Evolutionary conservation across 78 protist species (phyloP), one percentile per base, ranked within the genome.

Genomic region (Tieghemostelium lacteum): DNA sequence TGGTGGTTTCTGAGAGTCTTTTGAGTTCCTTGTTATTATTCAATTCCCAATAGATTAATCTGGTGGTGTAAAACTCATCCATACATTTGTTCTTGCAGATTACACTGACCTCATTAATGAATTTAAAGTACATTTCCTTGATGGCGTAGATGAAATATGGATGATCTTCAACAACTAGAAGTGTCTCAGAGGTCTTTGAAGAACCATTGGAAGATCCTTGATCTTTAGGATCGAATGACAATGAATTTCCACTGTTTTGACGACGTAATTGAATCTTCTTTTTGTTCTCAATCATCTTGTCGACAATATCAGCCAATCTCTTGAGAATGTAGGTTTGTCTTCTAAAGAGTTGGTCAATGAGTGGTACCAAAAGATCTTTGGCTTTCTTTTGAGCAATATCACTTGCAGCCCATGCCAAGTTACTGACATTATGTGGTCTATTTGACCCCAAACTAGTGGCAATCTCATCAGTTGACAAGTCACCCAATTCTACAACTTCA

Each of bases 61-160:
- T 87, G n/a, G 95, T 93, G 20, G 83, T 73, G 63, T 73, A 75
- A 28, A 93, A 93, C 52, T 93, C 95, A 67, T 93, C 95, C 62
- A 86, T 61, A 72, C 95, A 93, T 50, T 93, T 93, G 31, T 55
- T 70, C 50, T 73, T 85, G 50, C 94, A 85, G 8, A 52, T 39
- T 26, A 37, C 60, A 8, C 77, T 88, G 24, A 76, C 29, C 22
- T 75, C 77, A 19, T 93, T 93, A 24, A 93, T 86, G 39, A 86
- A 93, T 42, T 75, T 83, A 52, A 86, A 85, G 87, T 85, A 86
- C 88, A 92, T 74, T 70, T 91, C 89, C 26, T 73, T 91, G 42
- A 91, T 75, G 26, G 57, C 26, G 40, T 91, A 55, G 28, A 58
- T 80, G 50, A 91, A 91, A 64, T 80, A 91, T 64, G 94, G 94